These are phyloP conservation scores for Lonicera japonica DNA, from an alignment of 129 eudicot genomes.

Conservation along the genomic window DNA sequence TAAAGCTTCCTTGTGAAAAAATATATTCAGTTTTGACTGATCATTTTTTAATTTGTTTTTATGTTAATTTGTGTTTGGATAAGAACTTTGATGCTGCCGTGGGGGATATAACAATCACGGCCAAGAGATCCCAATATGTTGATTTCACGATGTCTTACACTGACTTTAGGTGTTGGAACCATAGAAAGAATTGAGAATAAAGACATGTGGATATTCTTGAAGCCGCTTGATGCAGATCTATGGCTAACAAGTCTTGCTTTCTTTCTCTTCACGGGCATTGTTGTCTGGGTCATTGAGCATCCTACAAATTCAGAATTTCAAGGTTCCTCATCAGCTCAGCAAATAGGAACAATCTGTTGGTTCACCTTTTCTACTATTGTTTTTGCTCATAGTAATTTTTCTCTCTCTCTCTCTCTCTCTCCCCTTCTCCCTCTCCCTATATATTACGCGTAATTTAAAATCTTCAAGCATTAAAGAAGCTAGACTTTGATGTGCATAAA, in stretches of 20 bases:
- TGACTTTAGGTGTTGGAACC: conserved; percentile 28
- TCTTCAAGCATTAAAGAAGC: no score
- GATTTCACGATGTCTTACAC: conserved; percentile 40
- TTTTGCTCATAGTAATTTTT: conserved; percentile 35
- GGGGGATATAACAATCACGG: conserved; percentile 37
- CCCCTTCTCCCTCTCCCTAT: no score
- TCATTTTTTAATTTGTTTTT: background rate
- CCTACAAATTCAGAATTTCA: conserved; percentile 25
- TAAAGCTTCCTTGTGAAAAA: background rate
- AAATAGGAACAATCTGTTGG: conserved; percentile 33
- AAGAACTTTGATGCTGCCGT: conserved; percentile 33
- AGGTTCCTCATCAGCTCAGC: conserved; percentile 21
- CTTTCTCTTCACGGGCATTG: conserved; percentile 21
- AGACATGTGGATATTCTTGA: conserved; percentile 38
- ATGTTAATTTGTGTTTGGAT: background rate
- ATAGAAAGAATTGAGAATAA: conserved; percentile 20
- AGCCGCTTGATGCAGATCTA: conserved; percentile 31
- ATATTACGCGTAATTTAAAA: no score
- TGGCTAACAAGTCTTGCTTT: conserved; percentile 26
- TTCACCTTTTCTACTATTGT: conserved; percentile 34
- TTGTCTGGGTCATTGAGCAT: conserved; percentile 38
- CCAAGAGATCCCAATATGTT: conserved; percentile 27
- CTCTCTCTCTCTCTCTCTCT: conserved; percentile 4
- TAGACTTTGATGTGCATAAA: no score
- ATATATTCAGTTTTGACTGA: background rate